phyloP scores from a whole-genome alignment of 2,329 filamentous ascomycete species.

The Dactylellina cionopaga region DNA sequence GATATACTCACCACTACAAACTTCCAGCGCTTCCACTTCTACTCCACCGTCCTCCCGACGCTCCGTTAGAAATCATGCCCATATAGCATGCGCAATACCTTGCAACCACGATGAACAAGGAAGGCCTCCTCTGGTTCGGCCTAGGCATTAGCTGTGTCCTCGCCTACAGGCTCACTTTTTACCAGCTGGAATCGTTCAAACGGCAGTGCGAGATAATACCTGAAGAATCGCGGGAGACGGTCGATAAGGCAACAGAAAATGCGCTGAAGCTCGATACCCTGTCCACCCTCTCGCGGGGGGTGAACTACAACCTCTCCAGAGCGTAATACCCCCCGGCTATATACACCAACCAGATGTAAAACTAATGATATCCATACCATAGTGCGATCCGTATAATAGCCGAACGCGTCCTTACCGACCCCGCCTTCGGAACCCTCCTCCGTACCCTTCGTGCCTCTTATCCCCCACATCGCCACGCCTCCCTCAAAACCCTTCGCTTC shows the following conservation, averaged over 20 bases:
- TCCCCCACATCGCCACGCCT: constrained; percentile 9
- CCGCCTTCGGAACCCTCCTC: constrained; percentile 29
- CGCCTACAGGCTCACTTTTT: constrained; percentile 40
- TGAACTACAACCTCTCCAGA: constrained; percentile 50
- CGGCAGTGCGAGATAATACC: constrained; percentile 41
- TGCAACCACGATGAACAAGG: constrained; percentile 11
- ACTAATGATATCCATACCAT: constrained; percentile 1
- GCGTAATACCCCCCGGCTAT: constrained; percentile 23
- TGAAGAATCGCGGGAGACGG: constrained; percentile 44
- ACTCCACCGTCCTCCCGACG: neutral
- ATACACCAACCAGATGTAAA: neutral
- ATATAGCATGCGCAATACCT: neutral
- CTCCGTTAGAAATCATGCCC: neutral
- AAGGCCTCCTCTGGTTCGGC: constrained; percentile 36
- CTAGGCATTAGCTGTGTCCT: constrained; percentile 39
- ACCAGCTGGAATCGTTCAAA: constrained; percentile 48
- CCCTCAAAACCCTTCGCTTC: constrained; percentile 51
- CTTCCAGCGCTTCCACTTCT: neutral
- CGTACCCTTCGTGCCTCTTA: neutral
- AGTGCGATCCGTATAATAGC: constrained; percentile 51
- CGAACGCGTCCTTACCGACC: constrained; percentile 41
- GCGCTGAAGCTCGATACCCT: constrained; percentile 48
- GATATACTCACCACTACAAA: constrained; percentile 1
- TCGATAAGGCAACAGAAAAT: constrained; percentile 50
- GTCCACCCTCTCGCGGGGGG: constrained; percentile 22